Conservation (phyloP, 1,139 yeast species). For the Geotrichum bryndzae region DNA sequence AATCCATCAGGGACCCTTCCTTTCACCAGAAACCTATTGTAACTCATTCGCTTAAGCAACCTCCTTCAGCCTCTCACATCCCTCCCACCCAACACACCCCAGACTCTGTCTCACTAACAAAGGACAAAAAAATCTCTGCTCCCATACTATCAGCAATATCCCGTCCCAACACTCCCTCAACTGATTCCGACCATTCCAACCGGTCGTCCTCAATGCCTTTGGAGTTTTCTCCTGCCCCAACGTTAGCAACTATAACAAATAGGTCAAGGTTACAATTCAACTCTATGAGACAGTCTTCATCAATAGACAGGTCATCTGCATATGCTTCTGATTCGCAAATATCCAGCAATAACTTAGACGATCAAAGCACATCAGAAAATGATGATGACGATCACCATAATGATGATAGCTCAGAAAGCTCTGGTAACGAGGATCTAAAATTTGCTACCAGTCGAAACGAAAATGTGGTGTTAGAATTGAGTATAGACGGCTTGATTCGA, state of each 20-base stretch:
- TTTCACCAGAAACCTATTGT: slow-evolving; percentile 1
- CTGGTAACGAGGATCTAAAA: slow-evolving; percentile 30
- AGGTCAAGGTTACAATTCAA: neutral
- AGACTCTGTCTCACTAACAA: neutral
- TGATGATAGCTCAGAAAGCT: slow-evolving; percentile 5
- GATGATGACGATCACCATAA: slow-evolving; percentile 1
- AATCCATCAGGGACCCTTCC: neutral
- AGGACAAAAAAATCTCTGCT: neutral
- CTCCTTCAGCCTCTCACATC: neutral
- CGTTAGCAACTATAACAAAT: neutral
- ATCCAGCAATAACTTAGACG: neutral
- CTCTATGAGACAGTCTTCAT: neutral
- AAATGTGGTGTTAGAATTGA: slow-evolving; percentile 81
- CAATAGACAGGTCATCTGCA: neutral
- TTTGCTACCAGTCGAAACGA: slow-evolving; percentile 63
- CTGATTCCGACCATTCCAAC: neutral
- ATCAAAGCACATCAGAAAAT: neutral
- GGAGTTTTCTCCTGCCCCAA: neutral
- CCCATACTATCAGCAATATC: neutral
- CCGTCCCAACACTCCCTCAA: slow-evolving; percentile 5
- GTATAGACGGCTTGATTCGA: slow-evolving; percentile 68
- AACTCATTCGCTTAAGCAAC: neutral
- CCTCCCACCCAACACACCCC: neutral
- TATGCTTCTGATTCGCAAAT: slow-evolving; percentile 6
- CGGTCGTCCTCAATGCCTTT: neutral